Conservation (phyloP, 1,139 yeast species). For the Candida sanyaensis region DNA sequence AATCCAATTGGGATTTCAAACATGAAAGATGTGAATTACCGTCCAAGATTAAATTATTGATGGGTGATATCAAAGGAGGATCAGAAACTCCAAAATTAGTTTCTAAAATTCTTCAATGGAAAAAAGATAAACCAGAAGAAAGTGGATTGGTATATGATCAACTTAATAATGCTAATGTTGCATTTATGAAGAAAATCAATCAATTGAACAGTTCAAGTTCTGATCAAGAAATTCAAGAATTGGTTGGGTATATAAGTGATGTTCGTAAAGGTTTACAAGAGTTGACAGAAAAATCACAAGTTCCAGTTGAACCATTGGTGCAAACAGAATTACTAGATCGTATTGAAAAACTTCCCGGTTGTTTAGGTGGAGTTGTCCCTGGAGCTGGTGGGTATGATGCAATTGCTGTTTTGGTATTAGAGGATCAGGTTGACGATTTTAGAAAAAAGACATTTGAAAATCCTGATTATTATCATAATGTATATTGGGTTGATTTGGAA, state of each 20-base stretch:
- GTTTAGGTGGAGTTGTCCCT: slow-evolving; percentile 92
- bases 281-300: slow-evolving; percentile 69
- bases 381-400: slow-evolving; percentile 99
- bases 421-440: slow-evolving; percentile 42
- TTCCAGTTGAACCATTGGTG: slow-evolving; percentile 81
- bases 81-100: slow-evolving; percentile 94
- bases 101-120: slow-evolving; percentile 74
- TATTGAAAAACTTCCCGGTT: slow-evolving; percentile 63
- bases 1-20: slow-evolving; percentile 60
- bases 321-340: slow-evolving; percentile 75
- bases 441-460: slow-evolving; percentile 26
- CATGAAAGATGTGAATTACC: slow-evolving; percentile 65
- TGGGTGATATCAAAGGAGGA: slow-evolving; percentile 95
- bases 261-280: slow-evolving; percentile 59
- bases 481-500: slow-evolving; percentile 63
- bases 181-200: slow-evolving; percentile 51
- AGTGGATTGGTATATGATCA: slow-evolving; percentile 54
- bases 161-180: slow-evolving; percentile 60
- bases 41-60: slow-evolving; percentile 61
- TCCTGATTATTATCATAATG: slow-evolving; percentile 35
- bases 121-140: slow-evolving; percentile 48
- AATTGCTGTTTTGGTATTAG: slow-evolving; percentile 66
- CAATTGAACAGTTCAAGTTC: slow-evolving; percentile 23
- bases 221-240: neutral
- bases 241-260: slow-evolving; percentile 31